phyloP scores from a whole-genome alignment of 257 asterid genomes.

The Echites panduratus region DNA sequence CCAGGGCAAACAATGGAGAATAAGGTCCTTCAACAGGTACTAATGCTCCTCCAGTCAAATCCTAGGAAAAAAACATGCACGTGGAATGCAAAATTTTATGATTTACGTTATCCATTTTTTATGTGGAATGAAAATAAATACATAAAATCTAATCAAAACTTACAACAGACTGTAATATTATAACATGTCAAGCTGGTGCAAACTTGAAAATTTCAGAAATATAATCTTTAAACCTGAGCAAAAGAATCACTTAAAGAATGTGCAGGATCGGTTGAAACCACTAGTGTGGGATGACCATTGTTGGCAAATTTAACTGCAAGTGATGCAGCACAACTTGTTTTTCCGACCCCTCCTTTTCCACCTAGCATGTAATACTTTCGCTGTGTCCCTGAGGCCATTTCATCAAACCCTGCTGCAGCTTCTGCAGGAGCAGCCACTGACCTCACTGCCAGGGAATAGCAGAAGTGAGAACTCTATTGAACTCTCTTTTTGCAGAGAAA shows the following conservation, averaged over 20 bases:
- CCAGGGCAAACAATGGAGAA: constrained; percentile 95
- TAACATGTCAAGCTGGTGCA: not conserved
- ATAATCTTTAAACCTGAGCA: constrained; percentile 67
- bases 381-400: constrained; percentile 81
- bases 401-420: constrained; percentile 67
- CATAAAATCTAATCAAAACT: not conserved
- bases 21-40: constrained; percentile 88
- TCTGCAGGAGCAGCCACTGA: constrained; percentile 76
- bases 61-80: constrained; percentile 42
- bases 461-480: not conserved
- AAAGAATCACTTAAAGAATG: constrained; percentile 98
- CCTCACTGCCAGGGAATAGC: constrained; percentile 52
- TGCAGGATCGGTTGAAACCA: constrained; percentile 99
- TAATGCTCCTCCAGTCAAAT: constrained; percentile 79
- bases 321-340: constrained; percentile 97
- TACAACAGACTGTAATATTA: not conserved
- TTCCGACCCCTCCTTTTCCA: constrained; percentile 98
- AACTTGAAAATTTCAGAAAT: not conserved
- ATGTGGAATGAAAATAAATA: not conserved
- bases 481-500: not conserved
- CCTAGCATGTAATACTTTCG: constrained; percentile 98
- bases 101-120: not conserved
- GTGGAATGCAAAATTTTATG: constrained; percentile 14
- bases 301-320: constrained; percentile 97
- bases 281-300: constrained; percentile 92